phyloP scores from a whole-genome alignment of 2,329 filamentous ascomycete species.

The Amauroascus verrucosus region DNA sequence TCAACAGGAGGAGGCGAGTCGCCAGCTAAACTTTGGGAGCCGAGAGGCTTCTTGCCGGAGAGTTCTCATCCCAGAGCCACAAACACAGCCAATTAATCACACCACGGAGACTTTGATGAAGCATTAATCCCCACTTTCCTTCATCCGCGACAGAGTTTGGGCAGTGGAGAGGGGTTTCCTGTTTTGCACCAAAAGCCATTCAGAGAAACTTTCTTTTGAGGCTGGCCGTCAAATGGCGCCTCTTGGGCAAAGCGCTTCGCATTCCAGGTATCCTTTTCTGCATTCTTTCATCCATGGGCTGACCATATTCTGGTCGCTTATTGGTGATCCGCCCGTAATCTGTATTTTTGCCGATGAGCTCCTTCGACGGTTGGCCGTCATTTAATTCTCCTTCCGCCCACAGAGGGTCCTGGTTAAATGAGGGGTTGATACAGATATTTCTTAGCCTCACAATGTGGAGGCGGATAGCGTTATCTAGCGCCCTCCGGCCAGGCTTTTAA shows the following conservation, averaged over 20 bases:
- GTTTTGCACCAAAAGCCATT: neutral
- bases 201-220: neutral
- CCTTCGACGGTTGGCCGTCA: no score
- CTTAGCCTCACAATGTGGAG: neutral
- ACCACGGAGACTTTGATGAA: no score
- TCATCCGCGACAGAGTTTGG: conserved; percentile 3
- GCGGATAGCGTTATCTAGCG: conserved; percentile 7
- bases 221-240: neutral
- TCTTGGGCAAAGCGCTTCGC: neutral
- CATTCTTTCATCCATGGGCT: no score
- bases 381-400: neutral
- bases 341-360: no score
- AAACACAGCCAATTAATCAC: neutral
- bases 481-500: neutral
- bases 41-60: neutral
- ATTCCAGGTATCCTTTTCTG: neutral
- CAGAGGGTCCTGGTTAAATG: neutral
- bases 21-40: neutral
- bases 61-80: neutral
- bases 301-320: no score
- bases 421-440: neutral
- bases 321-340: no score
- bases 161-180: neutral
- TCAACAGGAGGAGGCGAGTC: neutral
- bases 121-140: neutral